These are phyloP conservation scores for Gracilaria gracilis DNA, from an alignment of 23 red algal species.

Conservation along the genomic window DNA sequence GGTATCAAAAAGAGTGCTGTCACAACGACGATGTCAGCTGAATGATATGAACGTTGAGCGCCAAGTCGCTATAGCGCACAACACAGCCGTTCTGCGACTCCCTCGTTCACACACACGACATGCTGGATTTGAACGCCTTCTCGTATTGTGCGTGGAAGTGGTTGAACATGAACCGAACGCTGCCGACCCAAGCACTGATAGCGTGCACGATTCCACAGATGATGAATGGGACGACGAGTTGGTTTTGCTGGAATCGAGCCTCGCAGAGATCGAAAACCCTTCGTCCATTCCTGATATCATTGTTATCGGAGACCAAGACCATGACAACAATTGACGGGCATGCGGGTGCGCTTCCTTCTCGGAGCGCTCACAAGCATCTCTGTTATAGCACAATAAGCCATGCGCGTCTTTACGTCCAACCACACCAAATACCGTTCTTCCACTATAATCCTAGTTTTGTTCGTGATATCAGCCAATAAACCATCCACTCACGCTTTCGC, in stretches of 20 bases:
- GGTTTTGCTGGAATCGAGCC: background rate
- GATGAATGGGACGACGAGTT: background rate
- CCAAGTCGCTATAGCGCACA: conserved; percentile 37
- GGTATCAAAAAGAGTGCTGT: background rate
- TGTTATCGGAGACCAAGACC: too few relatives aligned
- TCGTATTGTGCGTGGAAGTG: background rate
- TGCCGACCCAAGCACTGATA: too few relatives aligned
- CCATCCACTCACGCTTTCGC: too few relatives aligned
- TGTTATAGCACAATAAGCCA: too few relatives aligned
- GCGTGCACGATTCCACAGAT: background rate
- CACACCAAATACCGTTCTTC: too few relatives aligned
- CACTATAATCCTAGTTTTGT: too few relatives aligned
- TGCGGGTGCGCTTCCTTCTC: too few relatives aligned
- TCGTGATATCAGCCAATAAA: too few relatives aligned
- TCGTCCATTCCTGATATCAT: background rate
- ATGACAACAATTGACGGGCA: too few relatives aligned
- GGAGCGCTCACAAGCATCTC: too few relatives aligned
- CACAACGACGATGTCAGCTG: background rate
- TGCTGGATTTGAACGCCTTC: background rate
- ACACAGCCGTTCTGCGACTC: background rate
- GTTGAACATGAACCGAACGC: too few relatives aligned
- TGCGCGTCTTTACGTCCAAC: too few relatives aligned
- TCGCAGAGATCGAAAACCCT: background rate
- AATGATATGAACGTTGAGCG: background rate
- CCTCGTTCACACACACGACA: background rate